phyloP scores from a whole-genome alignment of 192 early-diverging fungal genomes.

The Neocallimastix lanati region DNA sequence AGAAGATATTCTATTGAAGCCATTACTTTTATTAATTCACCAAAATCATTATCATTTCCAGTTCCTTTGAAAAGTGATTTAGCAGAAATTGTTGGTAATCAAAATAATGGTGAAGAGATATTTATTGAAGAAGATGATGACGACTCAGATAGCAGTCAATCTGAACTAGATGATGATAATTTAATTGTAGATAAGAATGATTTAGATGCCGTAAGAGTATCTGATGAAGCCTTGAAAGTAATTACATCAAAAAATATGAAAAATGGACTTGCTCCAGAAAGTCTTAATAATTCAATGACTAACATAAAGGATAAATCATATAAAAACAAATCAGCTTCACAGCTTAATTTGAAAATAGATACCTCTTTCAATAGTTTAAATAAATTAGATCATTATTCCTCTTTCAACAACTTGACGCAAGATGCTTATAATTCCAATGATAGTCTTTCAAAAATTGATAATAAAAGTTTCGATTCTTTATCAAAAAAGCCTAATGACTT shows the following conservation, averaged over 20 bases:
- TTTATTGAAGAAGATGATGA: not conserved
- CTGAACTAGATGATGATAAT: not conserved
- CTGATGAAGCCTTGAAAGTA: not conserved
- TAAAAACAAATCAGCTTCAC: not conserved
- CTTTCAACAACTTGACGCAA: not conserved
- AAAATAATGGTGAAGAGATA: not conserved
- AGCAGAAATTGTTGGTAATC: not conserved
- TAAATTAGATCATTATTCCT: not conserved
- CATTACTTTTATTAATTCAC: not conserved
- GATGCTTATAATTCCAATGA: too few species aligned
- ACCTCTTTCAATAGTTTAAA: not conserved
- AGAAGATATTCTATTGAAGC: not conserved
- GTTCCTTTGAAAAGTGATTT: not conserved
- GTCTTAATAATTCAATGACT: not conserved
- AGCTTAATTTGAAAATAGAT: not conserved
- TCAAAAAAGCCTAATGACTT: not conserved
- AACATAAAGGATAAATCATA: not conserved
- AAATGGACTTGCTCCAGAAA: not conserved
- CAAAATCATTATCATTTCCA: not conserved
- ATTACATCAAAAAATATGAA: not conserved
- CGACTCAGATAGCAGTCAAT: not conserved
- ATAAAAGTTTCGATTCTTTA: not conserved
- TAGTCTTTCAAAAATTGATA: too few species aligned
- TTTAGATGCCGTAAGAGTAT: not conserved
- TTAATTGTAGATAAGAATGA: not conserved